Evolutionary conservation across 108 stramenopile genomes (phyloP).

Genomic region (Pseudonitzschia multistriata): DNA sequence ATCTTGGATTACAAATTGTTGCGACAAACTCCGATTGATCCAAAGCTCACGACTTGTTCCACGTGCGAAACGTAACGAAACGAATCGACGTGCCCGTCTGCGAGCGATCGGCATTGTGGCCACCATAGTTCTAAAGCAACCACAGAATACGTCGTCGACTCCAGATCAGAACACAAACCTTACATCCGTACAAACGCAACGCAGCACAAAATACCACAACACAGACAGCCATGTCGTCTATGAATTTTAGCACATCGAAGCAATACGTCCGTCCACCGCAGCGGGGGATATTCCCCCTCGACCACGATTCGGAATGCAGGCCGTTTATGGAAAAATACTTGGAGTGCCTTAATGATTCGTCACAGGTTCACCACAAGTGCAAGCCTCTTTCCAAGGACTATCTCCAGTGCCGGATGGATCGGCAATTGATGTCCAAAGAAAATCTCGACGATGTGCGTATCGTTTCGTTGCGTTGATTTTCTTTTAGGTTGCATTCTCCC

Average conservation of each 20-base stretch:
- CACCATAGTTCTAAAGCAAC: no score
- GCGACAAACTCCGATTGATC: no score
- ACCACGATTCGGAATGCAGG: conserved; percentile 83
- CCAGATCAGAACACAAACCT: no score
- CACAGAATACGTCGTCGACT: no score
- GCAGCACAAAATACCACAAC: no score
- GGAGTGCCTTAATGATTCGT: conserved; percentile 70
- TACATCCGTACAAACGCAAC: no score
- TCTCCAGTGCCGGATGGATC: conserved; percentile 88
- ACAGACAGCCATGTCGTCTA: conserved; percentile 36
- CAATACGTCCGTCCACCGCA: conserved; percentile 83
- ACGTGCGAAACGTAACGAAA: no score
- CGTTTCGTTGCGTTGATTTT: neutral
- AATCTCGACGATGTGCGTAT: conserved; percentile 67
- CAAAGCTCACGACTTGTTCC: no score
- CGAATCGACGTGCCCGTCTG: no score
- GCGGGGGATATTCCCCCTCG: conserved; percentile 89
- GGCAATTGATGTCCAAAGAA: conserved; percentile 76
- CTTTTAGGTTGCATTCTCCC: no score
- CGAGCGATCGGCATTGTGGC: no score
- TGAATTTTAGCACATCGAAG: conserved; percentile 79
- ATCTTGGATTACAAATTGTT: no score
- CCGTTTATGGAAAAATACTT: conserved; percentile 65
- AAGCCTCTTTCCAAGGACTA: conserved; percentile 74
- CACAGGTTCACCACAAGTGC: conserved; percentile 83